phyloP scores from a whole-genome alignment of 352 stramenopile species.

The Pythium dissimile region DNA sequence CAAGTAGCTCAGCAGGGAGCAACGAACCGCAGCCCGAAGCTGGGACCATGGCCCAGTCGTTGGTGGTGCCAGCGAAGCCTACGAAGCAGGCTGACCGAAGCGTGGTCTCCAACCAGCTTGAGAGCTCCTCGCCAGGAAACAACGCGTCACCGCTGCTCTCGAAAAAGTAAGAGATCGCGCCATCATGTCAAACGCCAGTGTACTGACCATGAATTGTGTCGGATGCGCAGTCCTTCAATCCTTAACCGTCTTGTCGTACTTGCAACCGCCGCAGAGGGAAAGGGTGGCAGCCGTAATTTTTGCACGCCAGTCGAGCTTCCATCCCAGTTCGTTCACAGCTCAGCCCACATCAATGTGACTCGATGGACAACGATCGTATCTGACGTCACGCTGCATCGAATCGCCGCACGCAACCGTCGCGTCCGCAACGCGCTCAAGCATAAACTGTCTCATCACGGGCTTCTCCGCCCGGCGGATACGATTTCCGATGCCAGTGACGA shows the following conservation, averaged over 20 bases:
- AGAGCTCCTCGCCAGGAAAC: neutral
- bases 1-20: neutral
- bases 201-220: neutral
- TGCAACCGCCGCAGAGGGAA: conserved; percentile 8
- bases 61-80: neutral
- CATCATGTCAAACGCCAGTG: too few species aligned
- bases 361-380: conserved; percentile 72
- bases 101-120: conserved; percentile 4
- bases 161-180: conserved; percentile 16
- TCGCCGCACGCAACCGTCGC: conserved; percentile 61
- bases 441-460: conserved; percentile 11
- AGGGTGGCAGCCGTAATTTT: conserved; percentile 14
- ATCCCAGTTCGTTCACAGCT: conserved; percentile 54
- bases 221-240: conserved; percentile 17
- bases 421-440: conserved; percentile 27
- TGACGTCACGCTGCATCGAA: conserved; percentile 50
- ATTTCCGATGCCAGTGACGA: neutral
- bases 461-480: neutral
- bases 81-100: neutral
- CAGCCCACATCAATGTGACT: conserved; percentile 42
- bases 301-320: conserved; percentile 42
- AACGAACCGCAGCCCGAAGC: conserved; percentile 2
- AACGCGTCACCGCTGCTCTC: neutral
- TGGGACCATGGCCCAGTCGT: neutral
- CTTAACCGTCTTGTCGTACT: conserved; percentile 26